Evolutionary conservation across 257 asterid genomes (phyloP), one percentile per base, ranked within the genome.

Genomic region (Haberlea rhodopensis): DNA sequence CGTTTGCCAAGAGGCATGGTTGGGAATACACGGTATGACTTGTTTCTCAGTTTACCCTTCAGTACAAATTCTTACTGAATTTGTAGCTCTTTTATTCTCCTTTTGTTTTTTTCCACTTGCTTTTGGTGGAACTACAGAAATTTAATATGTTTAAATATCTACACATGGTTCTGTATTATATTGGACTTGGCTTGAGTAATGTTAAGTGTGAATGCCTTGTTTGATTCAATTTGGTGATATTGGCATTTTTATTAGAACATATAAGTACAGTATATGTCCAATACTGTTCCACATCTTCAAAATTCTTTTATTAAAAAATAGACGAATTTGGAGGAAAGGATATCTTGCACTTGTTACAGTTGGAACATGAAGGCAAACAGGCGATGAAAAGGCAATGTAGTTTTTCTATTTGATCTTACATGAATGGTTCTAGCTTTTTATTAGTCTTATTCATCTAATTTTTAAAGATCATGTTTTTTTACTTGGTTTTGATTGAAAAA

Each of bases 1-100:
- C 84, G 27, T 94, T 94, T 73, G 95, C 96, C 7, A 75, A 79
- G 84, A 90, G 79, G 69, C 95, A 94, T 74, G 97, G 99, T 24
- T 94, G 97, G 99, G 92, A 87, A 18, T 94, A 81, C 72, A 80
- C 64, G 84, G 97, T 92, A 87, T 56, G 78, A 29, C 43, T 58
- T 71, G 15, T 45, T 53, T 32, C 13, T 68, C 48, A 37, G 18
- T 68, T 29, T 72, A 43, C 51, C n/a, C 51, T 43, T 5, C 7
- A 15, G 7, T 4, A 43, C 51, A 15, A 5, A 13, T 4, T 16
- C 63, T 21, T 24, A 21, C 34, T 27, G 60, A 1, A 5, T 43
- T 43, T 43, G 8, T 43, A 15, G 51, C 20, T 43, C 20, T 43
- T 43, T 43, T 15, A 16, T 8, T 11, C n/a, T 3, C 46, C n/a